A percentile compares a stretch with the other conserved stretches of the same genome.
phyloP scores from a whole-genome alignment of 2,329 filamentous ascomycete genomes.

The Penicillium sp. region DNA sequence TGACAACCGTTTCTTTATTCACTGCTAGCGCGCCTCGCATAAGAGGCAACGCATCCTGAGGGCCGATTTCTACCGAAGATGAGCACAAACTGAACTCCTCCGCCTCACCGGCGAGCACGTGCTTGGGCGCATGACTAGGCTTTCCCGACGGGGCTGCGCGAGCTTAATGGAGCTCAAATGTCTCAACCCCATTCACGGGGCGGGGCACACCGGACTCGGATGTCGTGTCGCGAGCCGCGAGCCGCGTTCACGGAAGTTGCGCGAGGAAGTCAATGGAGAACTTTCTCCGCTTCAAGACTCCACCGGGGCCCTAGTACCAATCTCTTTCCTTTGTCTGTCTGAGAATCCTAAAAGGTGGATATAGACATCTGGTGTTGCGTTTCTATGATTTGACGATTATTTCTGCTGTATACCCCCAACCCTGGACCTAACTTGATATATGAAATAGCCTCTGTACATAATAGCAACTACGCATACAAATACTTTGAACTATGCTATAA shows the following conservation, averaged over 20 bases:
- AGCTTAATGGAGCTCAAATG: neutral
- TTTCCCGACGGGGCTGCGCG: neutral
- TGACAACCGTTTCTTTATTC: neutral
- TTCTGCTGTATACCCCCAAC: slow-evolving; percentile 1
- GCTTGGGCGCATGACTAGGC: neutral
- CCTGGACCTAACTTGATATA: neutral
- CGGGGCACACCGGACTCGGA: slow-evolving; percentile 10
- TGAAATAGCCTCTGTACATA: neutral
- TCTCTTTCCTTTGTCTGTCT: neutral
- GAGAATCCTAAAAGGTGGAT: neutral
- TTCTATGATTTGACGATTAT: slow-evolving; percentile 10
- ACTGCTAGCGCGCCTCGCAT: neutral
- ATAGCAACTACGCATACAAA: neutral
- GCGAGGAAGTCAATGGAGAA: slow-evolving; percentile 13
- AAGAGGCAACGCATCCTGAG: neutral
- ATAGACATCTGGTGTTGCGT: neutral
- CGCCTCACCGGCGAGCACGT: neutral
- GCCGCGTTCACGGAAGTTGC: slow-evolving; percentile 2
- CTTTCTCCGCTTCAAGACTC: slow-evolving; percentile 5
- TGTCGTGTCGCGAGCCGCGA: neutral
- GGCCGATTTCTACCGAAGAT: neutral
- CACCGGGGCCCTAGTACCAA: neutral
- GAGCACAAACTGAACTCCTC: neutral
- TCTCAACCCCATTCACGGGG: slow-evolving; percentile 5
- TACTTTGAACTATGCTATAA: neutral